Base-by-base conservation (phyloP, 768 basidiomycete genomes). In the Tricholoma sp. region DNA sequence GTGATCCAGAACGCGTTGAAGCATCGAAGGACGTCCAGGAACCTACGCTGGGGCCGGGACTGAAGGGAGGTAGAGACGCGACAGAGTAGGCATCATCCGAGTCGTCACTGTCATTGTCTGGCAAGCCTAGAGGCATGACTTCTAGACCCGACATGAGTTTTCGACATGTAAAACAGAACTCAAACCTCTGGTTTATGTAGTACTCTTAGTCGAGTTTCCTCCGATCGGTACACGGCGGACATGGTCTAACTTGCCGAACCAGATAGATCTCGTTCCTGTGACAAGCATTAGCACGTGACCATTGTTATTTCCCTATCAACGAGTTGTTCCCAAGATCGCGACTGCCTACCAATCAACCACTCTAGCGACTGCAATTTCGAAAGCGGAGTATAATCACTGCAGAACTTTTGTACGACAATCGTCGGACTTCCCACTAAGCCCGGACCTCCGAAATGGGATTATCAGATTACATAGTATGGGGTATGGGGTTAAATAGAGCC, bases 1-100 rank as follows among this genome's bases (percentile, higher is more conserved):
- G 88, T 3, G 89, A 89, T 1, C 66, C 69, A 9, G 86, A 85
- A 51, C 84, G 85, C 76, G 81, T 80, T 1, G 84, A 85, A 45
- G 66, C 61, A 61, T 83, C 82, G 52, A 76, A 72, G 13, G 88
- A 86, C 1, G 86, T 88, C 20, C 70, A 70, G 0, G 86, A 84
- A 3, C 69, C 72, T 8, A 65, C 60, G 50, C 76, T 80, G 31
- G 68, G 71, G 6, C 74, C 60, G 1, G 68, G 53, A 59, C 70
- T 75, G 60, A 76, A 74, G 6, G 68, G 63, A 37, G 75, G 69
- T 20, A 74, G 63, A 34, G 80, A 78, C 39, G 74, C 63, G 55
- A 76, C 64, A 1, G 81, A 84, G 42, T 72, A 71, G 57, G 76
- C 74, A 29, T 60, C 57, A 68, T 81, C 24, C 24, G 24, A 24